phyloP scores from a whole-genome alignment of 345 rosid species.

The Bruguiera sexangula region DNA sequence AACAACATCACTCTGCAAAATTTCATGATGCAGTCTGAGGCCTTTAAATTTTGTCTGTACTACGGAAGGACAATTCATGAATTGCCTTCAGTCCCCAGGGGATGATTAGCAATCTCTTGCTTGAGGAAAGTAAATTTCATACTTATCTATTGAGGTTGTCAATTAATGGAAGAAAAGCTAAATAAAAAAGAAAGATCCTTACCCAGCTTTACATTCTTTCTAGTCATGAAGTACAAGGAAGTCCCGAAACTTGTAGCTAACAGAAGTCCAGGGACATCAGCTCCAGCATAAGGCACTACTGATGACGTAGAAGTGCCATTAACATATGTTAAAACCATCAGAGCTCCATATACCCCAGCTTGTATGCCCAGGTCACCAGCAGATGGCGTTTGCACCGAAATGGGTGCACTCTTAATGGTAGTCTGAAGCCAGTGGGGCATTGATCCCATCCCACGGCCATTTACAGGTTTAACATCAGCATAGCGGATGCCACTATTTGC shows the following conservation, averaged over 20 bases:
- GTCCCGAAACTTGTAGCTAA: constrained; percentile 86
- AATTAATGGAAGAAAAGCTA: neutral
- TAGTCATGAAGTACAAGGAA: constrained; percentile 87
- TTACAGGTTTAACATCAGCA: constrained; percentile 82
- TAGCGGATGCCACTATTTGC: constrained; percentile 65
- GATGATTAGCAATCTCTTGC: no score
- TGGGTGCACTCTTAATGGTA: constrained; percentile 51
- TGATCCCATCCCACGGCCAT: constrained; percentile 43
- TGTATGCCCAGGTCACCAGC: constrained; percentile 65
- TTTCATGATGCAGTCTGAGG: no score
- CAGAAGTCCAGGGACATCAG: constrained; percentile 82
- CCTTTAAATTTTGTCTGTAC: no score
- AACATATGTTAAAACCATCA: constrained; percentile 74
- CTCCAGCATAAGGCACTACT: constrained; percentile 48
- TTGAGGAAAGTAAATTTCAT: no score
- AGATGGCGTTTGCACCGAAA: constrained; percentile 72
- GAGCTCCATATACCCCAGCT: constrained; percentile 88
- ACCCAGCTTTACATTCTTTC: constrained; percentile 80
- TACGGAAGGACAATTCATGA: no score
- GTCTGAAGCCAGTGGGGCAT: constrained; percentile 75
- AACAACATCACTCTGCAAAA: neutral
- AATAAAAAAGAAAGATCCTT: constrained; percentile 17
- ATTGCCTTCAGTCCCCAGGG: no score
- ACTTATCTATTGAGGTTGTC: neutral
- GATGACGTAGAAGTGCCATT: constrained; percentile 63